These are phyloP conservation scores for Spiraea crenata DNA, from an alignment of 331 rosid genomes.

Conservation along the genomic window DNA sequence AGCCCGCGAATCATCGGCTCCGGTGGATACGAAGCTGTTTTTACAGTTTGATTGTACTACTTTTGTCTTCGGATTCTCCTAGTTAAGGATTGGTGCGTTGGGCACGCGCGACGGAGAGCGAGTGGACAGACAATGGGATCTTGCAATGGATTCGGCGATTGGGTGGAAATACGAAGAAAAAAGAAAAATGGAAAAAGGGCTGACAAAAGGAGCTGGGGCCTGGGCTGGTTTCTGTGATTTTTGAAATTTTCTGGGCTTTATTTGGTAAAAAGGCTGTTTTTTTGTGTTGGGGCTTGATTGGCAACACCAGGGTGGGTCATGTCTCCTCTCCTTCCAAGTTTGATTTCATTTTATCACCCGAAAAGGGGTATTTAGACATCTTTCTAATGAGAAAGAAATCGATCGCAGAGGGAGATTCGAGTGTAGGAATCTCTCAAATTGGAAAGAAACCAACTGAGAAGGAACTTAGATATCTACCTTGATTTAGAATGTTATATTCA, in stretches of 20 bases:
- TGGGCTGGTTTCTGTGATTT: conserved; percentile 1
- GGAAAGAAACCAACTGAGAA: no score
- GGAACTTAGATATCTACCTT: no score
- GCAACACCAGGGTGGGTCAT: no score
- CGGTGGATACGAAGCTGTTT: conserved; percentile 26
- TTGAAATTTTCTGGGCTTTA: conserved; percentile 13
- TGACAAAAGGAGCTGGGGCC: neutral
- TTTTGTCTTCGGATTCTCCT: neutral
- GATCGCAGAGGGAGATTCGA: no score
- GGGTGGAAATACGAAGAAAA: neutral
- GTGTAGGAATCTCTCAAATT: no score
- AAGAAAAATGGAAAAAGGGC: neutral
- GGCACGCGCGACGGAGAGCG: neutral
- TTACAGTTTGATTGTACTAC: conserved; percentile 28
- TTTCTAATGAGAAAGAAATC: no score
- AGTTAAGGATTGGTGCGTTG: conserved; percentile 11
- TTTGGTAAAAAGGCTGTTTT: conserved; percentile 14
- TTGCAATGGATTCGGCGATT: conserved; percentile 3
- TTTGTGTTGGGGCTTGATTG: neutral
- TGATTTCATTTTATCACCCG: no score
- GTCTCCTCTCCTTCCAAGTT: no score
- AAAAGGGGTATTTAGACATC: no score
- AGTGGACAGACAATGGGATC: conserved; percentile 10
- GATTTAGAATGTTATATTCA: no score
- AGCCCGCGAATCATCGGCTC: neutral